Evolutionary conservation across 169 alveolate species (phyloP), one percentile per base, ranked within the genome.

Genomic region (Haemoproteus tartakovskyi): DNA sequence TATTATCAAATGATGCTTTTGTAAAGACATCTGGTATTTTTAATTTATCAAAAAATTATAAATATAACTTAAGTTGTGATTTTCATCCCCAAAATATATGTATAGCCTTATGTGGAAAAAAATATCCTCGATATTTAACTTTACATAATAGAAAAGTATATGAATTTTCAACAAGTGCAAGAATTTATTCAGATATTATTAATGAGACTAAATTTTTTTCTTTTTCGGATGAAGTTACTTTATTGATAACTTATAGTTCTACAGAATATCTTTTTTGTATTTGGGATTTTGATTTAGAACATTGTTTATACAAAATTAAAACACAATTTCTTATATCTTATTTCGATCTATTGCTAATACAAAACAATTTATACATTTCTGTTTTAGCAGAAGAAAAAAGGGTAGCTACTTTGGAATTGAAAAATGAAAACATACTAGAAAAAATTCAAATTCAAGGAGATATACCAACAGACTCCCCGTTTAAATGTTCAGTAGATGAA

Each of bases 11-110:
- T 33, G 43, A 33, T 33, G 19, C 8, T 41, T 56, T 14, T 19
- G 21, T 74, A 6, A 62, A 74, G 50, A 45, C 57, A 40, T 56
- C 54, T 14, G 36, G 51, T 33, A 37, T 74, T 37, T 74, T 74
- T 26, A 45, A 74, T 12, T 36, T 74, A 14, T 74, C 84, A 48
- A 74, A 74, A 38, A 74, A 74, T 57, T 74, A 57, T 38, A 74
- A 74, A 19, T 29, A 74, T 56, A 8, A 33, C 2, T 19, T 74
- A 24, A 74, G 21, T n/a, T 74, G 84, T 36, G 84, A 74, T 26
- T 74, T 74, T 74, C 84, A 74, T 50, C 84, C 84, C 0, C 40
- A 74, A 30, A 74, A 50, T 38, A 74, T 45, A 18, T 74, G 84
- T 33, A 74, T 74, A 29, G 64, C 84, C 6, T 48, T 74, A 24